A percentile compares a stretch with the other conserved stretches of the same genome.
phyloP scores from a whole-genome alignment of 139 green algal species.

The Closterium sp. region DNA sequence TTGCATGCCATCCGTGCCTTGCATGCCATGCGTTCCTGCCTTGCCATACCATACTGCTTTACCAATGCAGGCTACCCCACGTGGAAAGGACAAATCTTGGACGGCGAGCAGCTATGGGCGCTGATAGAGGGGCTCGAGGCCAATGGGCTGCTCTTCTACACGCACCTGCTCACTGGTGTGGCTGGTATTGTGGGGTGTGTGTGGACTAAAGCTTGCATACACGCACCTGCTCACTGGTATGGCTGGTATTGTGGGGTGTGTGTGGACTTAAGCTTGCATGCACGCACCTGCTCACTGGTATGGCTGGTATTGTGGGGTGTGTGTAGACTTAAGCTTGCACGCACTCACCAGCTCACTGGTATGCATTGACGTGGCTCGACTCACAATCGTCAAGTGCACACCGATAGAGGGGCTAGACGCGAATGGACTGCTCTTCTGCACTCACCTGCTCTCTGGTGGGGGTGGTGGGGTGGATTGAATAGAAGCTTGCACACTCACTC shows the following conservation, averaged over 20 bases:
- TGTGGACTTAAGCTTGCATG: background rate
- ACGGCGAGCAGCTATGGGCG: conserved; percentile 66
- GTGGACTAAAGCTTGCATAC: no score
- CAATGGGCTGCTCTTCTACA: conserved; percentile 81
- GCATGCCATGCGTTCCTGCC: background rate
- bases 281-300: background rate
- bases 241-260: background rate
- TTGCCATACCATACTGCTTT: background rate
- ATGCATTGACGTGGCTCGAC: no score
- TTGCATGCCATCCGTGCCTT: background rate
- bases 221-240: background rate
- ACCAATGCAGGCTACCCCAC: conserved; percentile 63
- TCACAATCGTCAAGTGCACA: no score
- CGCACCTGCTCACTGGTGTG: conserved; percentile 92
- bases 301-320: no score
- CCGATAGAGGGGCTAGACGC: conserved; percentile 75
- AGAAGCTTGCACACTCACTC: no score
- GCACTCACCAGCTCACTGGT: no score
- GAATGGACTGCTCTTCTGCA: conserved; percentile 80
- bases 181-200: no score
- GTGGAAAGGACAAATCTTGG: conserved; percentile 65
- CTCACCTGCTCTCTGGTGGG: conserved; percentile 92
- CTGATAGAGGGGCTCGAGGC: conserved; percentile 76
- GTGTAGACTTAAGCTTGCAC: no score
- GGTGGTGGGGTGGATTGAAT: no score